Evolutionary conservation across 2,329 filamentous ascomycete genomes (phyloP).

Genomic region (Colletotrichum destructivum): DNA sequence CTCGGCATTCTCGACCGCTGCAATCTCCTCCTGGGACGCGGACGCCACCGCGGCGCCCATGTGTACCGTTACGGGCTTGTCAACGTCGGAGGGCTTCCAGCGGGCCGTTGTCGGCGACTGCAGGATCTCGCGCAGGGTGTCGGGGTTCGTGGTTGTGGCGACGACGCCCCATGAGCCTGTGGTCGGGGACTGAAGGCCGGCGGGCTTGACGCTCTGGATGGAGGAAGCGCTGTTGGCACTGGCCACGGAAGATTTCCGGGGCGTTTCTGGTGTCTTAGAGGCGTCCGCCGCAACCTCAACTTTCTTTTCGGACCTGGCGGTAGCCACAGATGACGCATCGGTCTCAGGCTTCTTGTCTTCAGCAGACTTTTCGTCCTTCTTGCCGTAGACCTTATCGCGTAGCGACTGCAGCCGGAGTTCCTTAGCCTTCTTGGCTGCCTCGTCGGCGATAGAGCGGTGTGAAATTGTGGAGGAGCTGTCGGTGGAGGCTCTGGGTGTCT

Average conservation of each 20-base stretch:
- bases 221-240: constrained; percentile 17
- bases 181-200: constrained; percentile 62
- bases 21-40: constrained; percentile 56
- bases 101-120: constrained; percentile 60
- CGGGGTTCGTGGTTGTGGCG: constrained; percentile 40
- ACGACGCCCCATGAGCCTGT: constrained; percentile 58
- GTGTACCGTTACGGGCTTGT: constrained; percentile 47
- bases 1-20: constrained; percentile 57
- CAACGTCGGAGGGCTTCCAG: constrained; percentile 55
- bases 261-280: constrained; percentile 23
- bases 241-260: constrained; percentile 33
- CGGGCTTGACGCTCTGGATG: constrained; percentile 38
- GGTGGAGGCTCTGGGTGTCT: constrained; percentile 32
- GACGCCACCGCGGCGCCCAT: constrained; percentile 52
- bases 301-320: constrained; percentile 34
- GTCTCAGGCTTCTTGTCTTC: constrained; percentile 42
- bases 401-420: constrained; percentile 68
- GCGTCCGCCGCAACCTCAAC: constrained; percentile 14
- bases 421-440: constrained; percentile 77
- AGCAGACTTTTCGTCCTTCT: constrained; percentile 49
- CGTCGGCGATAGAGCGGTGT: constrained; percentile 72
- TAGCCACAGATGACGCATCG: constrained; percentile 9
- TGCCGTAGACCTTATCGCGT: constrained; percentile 69
- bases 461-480: constrained; percentile 56
- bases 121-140: constrained; percentile 51